Evolutionary conservation across 2,329 filamentous ascomycete genomes (phyloP), one percentile per base, ranked within the genome.

Genomic region (Alternaria longipes): DNA sequence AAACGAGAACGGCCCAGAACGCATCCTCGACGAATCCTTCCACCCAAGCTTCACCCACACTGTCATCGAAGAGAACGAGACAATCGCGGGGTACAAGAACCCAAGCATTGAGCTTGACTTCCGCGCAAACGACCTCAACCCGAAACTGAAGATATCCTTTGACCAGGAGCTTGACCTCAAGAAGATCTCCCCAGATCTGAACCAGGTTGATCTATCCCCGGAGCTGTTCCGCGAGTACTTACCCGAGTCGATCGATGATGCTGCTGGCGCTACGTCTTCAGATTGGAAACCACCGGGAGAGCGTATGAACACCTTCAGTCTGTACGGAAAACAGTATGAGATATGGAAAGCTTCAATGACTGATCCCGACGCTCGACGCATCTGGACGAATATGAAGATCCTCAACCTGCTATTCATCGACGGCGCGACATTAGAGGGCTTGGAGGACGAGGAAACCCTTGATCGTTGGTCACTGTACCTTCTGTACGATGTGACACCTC

Each of bases 401-500:
- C 83, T 97, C 36, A 87, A 94, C 5, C 88, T 92, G 16, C 84
- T 98, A 61, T 96, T 93, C 77, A 97, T 99, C 63, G 96, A 99
- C 78, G 95, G 92, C 28, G 95, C 94, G n/a, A 91, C 88, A 5
- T 88, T 88, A 38, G 89, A 97, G 46, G 87, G 87, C 16, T 82
- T 90, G 3, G 88, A 93, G 40, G 86, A 90, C 1, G 70, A 94
- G 63, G 90, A 88, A 84, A 89, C 88, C 0, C 80, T 90, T 20
- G 87, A 93, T 62, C 87, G 94, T 71, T 99, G 95, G 95, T 93
- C 91, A 0, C 81, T 98, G n/a, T 98, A 93, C 80, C 89, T 97
- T 68, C 83, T 97, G 14, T 80, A 79, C 50, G 75, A 79, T 28
- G 72, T 77, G 24, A 75, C 77, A 2, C 72, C 76, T 5, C 52